These are phyloP conservation scores for Aspergillus ellipticus DNA, from an alignment of 495 filamentous ascomycete species.

Conservation along the genomic window DNA sequence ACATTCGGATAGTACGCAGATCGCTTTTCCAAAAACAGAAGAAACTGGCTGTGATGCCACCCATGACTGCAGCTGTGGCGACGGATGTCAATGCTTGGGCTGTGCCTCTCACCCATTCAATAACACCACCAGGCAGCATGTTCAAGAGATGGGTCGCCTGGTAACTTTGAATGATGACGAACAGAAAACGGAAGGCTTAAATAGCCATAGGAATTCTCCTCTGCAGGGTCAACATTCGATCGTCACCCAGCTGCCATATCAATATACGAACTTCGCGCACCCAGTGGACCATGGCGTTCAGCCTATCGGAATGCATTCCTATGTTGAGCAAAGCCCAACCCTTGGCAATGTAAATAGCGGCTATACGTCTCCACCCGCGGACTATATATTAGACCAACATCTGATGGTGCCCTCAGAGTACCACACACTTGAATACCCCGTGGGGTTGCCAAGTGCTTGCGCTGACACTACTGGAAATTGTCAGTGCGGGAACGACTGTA, in stretches of 20 bases:
- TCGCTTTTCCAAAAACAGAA: slow-evolving; percentile 7
- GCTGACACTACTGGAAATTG: slow-evolving; percentile 45
- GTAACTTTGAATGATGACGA: slow-evolving; percentile 37
- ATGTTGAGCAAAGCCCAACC: slow-evolving; percentile 14
- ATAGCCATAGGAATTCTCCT: slow-evolving; percentile 13
- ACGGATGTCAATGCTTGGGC: slow-evolving; percentile 64
- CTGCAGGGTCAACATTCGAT: not conserved
- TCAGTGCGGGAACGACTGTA: slow-evolving; percentile 47
- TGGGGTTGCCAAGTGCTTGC: slow-evolving; percentile 37
- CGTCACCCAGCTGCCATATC: slow-evolving; percentile 5
- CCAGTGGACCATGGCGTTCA: slow-evolving; percentile 13
- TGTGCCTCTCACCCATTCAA: slow-evolving; percentile 73
- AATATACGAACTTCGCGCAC: slow-evolving; percentile 7
- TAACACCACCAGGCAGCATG: slow-evolving; percentile 61
- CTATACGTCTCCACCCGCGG: slow-evolving; percentile 27
- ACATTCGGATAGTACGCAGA: slow-evolving; percentile 9
- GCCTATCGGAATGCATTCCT: slow-evolving; percentile 17
- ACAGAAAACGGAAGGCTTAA: slow-evolving; percentile 16
- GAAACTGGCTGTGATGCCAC: slow-evolving; percentile 18
- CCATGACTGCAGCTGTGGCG: slow-evolving; percentile 62
- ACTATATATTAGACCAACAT: slow-evolving; percentile 24
- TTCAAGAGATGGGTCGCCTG: slow-evolving; percentile 48
- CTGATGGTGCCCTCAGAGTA: slow-evolving; percentile 45
- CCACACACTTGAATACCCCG: slow-evolving; percentile 45
- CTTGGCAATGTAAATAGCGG: slow-evolving; percentile 19